Evolutionary conservation across 2,329 filamentous ascomycete species (phyloP).

Genomic region (Dryadomyces quercus-mongolicae): DNA sequence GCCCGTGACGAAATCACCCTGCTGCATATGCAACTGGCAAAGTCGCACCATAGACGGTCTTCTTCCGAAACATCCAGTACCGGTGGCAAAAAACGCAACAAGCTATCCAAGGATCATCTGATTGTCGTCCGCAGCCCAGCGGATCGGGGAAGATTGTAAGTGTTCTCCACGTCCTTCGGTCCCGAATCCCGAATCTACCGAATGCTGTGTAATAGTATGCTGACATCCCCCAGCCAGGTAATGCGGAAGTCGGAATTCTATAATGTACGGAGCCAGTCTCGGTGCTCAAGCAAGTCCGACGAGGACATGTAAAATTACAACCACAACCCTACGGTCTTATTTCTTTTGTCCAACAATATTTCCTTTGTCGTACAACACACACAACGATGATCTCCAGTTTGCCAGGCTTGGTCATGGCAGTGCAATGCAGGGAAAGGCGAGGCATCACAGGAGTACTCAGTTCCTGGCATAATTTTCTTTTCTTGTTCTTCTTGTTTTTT

Average conservation of each 20-base stretch:
- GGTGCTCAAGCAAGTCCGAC: slow-evolving; percentile 6
- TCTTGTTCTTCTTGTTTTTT: background rate
- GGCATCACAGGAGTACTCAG: too few relatives aligned
- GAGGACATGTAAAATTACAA: slow-evolving; percentile 1
- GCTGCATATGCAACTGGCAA: slow-evolving; percentile 9
- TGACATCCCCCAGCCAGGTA: slow-evolving; percentile 6
- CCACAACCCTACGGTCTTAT: background rate
- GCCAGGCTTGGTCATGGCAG: too few relatives aligned
- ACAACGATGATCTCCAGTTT: too few relatives aligned
- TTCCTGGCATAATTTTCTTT: background rate
- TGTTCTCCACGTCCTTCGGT: background rate
- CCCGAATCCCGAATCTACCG: too few relatives aligned
- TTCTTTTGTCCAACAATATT: background rate
- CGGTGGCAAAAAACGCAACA: slow-evolving; percentile 1
- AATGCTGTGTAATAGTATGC: too few relatives aligned
- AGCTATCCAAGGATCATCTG: slow-evolving; percentile 8
- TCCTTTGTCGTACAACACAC: background rate
- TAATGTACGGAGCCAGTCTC: slow-evolving; percentile 8
- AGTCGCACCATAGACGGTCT: slow-evolving; percentile 1
- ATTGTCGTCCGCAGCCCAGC: slow-evolving; percentile 11
- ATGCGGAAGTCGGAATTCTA: slow-evolving; percentile 11
- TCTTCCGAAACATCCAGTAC: background rate
- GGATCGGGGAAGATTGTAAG: slow-evolving; percentile 11
- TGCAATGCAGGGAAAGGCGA: too few relatives aligned
- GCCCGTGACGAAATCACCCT: slow-evolving; percentile 5